Evolutionary conservation across 2,329 filamentous ascomycete species (phyloP), one percentile per base, ranked within the genome.

Genomic region (Capronia americana): DNA sequence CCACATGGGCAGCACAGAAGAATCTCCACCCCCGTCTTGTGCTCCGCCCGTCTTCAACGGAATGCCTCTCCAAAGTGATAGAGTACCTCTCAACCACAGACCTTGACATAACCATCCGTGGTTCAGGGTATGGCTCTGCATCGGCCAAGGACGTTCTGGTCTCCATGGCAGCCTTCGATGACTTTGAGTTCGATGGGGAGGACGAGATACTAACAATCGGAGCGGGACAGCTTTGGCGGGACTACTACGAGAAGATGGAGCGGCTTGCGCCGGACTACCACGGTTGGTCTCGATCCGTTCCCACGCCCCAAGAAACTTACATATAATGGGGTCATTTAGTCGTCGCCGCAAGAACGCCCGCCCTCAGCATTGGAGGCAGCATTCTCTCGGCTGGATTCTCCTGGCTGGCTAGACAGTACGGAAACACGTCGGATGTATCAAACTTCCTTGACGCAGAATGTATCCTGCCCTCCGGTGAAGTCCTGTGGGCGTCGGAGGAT

Each of bases 391-490:
- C 76, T 32, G 79, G 79, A 53, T 73, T 80, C 8, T 77, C 75
- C 14, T 81, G 75, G 78, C 74, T 81, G 28, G 77, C 75, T 11
- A 70, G 72, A 2, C 77, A 81, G 66, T 73, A 74, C 56, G 79
- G 79, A 11, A 70, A 76, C 34, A 74, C 75, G 11, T 78, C 76
- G n/a, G 79, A 81, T 65, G 77, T 78, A 14, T 72, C 74, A 28
- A 81, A 80, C 67, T 70, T 81, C 64, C 71, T 81, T 1, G 79
- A 81, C 65, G 76, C 75, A 3, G 73, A 79, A 61, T 69, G 81
- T 12, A 76, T 80, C 20, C 73, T 75, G 38, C 69, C 73, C 4
- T 76, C 80, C 61, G 79, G 79, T 0, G 66, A 69, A 0, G 68
- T 75, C 4, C 61, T 79, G 0, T 81, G 79, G 79, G 78, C 78